Percentiles rank a stretch among this genome's conserved stretches.
phyloP scores from a whole-genome alignment of 108 stramenopile genomes.

The Aurantiochytrium sp. region DNA sequence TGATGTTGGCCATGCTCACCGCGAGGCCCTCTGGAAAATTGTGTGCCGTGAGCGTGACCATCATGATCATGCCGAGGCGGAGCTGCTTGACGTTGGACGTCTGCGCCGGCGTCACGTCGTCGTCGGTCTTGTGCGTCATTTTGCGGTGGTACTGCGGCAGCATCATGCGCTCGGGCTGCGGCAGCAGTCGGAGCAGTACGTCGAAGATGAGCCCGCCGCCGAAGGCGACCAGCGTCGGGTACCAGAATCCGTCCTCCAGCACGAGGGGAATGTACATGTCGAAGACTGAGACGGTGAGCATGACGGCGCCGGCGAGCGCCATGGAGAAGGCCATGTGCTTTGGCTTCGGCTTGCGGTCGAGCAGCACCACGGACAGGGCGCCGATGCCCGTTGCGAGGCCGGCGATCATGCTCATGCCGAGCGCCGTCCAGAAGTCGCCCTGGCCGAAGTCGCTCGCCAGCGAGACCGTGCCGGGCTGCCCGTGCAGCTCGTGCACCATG shows the following conservation, averaged over 20 bases:
- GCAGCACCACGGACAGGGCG: neutral
- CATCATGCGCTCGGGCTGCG: slow-evolving; percentile 10
- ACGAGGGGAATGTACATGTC: slow-evolving; percentile 32
- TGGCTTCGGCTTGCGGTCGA: neutral
- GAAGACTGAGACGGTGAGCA: neutral
- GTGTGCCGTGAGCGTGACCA: slow-evolving; percentile 25
- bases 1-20: neutral
- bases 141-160: neutral
- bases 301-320: slow-evolving; percentile 2
- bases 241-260: neutral
- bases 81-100: neutral
- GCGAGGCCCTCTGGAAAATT: slow-evolving; percentile 39
- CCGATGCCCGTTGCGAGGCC: neutral
- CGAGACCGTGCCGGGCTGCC: neutral
- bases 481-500: neutral
- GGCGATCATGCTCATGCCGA: slow-evolving; percentile 21
- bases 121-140: neutral
- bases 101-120: neutral
- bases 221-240: neutral
- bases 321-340: slow-evolving; percentile 24
- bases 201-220: neutral
- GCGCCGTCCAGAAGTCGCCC: neutral
- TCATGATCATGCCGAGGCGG: slow-evolving; percentile 27
- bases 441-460: neutral
- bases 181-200: neutral